Conservation (phyloP, 1,284 basidiomycete genomes). For the Melanopsichium pennsylvanicum region DNA sequence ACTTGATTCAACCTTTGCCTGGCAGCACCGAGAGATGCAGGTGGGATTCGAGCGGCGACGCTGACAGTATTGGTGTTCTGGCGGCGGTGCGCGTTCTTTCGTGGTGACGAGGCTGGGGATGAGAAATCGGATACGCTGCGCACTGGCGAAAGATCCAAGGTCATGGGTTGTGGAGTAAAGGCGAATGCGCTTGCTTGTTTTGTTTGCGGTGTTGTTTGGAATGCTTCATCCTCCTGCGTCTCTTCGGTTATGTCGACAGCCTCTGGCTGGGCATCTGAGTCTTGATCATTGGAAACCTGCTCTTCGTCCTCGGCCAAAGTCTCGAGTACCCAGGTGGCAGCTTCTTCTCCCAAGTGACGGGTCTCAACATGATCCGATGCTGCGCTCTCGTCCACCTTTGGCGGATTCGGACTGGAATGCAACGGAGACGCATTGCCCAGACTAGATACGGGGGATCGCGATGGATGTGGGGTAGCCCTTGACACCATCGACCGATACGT, state of each 20-base stretch:
- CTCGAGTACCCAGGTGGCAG: constrained; percentile 17
- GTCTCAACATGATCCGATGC: constrained; percentile 11
- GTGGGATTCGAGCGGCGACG: constrained; percentile 10
- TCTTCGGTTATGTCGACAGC: background rate
- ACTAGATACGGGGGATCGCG: constrained; percentile 7
- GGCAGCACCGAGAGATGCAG: constrained; percentile 18
- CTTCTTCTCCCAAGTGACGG: constrained; percentile 25
- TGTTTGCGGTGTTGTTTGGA: constrained; percentile 11
- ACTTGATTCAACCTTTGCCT: constrained; percentile 16
- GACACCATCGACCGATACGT: background rate
- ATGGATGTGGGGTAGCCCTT: background rate
- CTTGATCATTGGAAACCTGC: background rate
- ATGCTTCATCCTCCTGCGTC: background rate
- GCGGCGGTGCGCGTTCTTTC: constrained; percentile 35
- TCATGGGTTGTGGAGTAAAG: constrained; percentile 37
- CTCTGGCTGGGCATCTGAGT: background rate
- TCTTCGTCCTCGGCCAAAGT: constrained; percentile 24
- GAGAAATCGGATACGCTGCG: constrained; percentile 13
- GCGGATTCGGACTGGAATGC: constrained; percentile 14
- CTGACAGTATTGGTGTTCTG: constrained; percentile 37
- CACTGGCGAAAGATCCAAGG: constrained; percentile 28
- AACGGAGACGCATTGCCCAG: constrained; percentile 8
- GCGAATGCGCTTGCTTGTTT: constrained; percentile 8
- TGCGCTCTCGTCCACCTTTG: constrained; percentile 27
- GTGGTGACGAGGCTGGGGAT: constrained; percentile 34